Evolutionary conservation across 2,329 filamentous ascomycete species (phyloP).

Genomic region (Colletotrichum horii): DNA sequence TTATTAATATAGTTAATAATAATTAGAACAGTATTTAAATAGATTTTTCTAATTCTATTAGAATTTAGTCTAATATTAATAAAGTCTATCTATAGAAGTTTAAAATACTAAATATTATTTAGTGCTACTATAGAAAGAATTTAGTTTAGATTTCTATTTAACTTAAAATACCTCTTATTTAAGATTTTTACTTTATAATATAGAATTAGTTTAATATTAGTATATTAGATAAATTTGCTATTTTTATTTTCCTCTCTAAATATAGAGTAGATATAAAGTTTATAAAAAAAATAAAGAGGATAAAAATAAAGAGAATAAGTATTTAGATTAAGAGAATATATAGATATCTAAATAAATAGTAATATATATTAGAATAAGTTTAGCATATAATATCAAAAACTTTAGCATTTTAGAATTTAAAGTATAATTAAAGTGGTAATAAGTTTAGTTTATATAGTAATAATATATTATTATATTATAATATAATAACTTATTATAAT

Average conservation of each 20-base stretch:
- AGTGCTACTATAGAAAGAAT: neutral
- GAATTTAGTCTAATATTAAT: too few species aligned
- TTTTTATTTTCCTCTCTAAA: neutral
- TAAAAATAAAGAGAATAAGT: too few species aligned
- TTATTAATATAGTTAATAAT: too few species aligned
- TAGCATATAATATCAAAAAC: too few species aligned
- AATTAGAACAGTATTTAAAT: too few species aligned
- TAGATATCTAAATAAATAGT: too few species aligned
- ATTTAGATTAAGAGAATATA: too few species aligned
- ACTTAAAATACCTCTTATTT: neutral
- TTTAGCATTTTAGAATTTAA: neutral
- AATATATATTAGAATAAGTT: too few species aligned
- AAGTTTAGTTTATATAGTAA: neutral
- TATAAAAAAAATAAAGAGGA: neutral
- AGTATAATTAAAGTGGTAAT: neutral
- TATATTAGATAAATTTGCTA: neutral
- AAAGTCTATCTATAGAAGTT: neutral
- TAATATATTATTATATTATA: neutral
- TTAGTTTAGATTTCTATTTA: neutral
- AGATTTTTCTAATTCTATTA: too few species aligned
- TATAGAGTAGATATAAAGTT: neutral
- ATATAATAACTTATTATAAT: neutral
- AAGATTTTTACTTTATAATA: neutral
- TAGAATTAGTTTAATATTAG: neutral
- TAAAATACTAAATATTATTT: neutral